Base-by-base conservation (phyloP, 2,329 filamentous ascomycete genomes). In the Calonectria naviculata region DNA sequence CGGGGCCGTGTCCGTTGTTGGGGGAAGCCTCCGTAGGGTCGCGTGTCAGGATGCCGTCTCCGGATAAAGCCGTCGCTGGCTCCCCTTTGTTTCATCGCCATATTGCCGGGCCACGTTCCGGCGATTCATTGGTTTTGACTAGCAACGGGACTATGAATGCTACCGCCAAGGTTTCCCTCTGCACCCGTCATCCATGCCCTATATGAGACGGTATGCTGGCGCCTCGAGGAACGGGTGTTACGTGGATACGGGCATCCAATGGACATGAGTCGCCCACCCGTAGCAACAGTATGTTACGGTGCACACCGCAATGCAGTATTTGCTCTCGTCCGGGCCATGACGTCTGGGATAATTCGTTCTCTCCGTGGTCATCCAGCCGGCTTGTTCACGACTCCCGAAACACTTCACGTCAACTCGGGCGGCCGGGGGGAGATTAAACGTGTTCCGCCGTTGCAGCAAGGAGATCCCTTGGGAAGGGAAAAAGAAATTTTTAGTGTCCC, bases 101-200 rank as follows among this genome's bases (percentile, higher is more conserved):
- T 56, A 52, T 63, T 66, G 5, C 68, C 31, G 63, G 46, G 61
- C 68, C 68, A 70, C 68, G 68, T 70, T 70, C 38, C 29, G 13
- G 31, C 26, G 19, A 46, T 28, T 38, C 54, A 70, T 70, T 70
- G 68, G 62, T 60, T 46, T 70, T 26, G 46, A 2, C 46, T 29
- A 24, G 41, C 5, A 46, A 46, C 29, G 47, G 60, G 52, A 19
- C 31, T 29, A 36, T 34, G 52, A 58, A 38, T 58, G 52, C 31
- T 36, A 58, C 31, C 52, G 65, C 56, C 65, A 38, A 38, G 44
- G 21, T 67, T 61, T 38, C 26, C 24, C 34, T n/a, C 8, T 44
- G 28, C 56, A n/a, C 44, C 26, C 26, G 41, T 24, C 24, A 61
- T 60, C 65, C 65, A 62, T 67, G 65, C 24, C 65, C 65, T 67